Evolutionary conservation across 495 filamentous ascomycete genomes (phyloP).

Genomic region (Penicillium argentinense): DNA sequence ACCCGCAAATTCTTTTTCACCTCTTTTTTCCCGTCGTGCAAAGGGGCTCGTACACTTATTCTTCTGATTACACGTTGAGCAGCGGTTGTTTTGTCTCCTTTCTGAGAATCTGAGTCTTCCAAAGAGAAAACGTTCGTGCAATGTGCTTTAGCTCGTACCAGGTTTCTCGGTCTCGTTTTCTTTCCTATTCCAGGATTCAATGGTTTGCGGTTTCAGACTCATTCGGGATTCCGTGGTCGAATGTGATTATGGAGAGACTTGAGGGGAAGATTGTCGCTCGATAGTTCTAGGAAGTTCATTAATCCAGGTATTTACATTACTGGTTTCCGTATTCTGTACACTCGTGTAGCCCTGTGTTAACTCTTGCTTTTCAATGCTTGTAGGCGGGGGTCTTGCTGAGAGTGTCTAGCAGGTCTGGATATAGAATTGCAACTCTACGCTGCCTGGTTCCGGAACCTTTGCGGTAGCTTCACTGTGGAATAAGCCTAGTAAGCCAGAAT

Average conservation of each 20-base stretch:
- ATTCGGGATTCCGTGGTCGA: not conserved
- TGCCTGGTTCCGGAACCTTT: no score
- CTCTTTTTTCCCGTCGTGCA: conserved; percentile 17
- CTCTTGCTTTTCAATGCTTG: no score
- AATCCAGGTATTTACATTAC: conserved; percentile 24
- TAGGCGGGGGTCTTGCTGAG: no score
- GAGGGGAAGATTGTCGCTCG: conserved; percentile 19
- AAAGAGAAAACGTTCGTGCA: conserved; percentile 14
- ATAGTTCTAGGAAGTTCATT: conserved; percentile 23
- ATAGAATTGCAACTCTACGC: no score
- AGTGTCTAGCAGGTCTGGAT: no score
- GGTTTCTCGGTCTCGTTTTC: conserved; percentile 8
- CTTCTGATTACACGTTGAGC: conserved; percentile 23
- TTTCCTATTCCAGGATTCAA: not conserved
- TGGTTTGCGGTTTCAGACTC: conserved; percentile 1
- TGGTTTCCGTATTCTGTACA: not conserved
- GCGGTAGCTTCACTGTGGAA: conserved; percentile 13
- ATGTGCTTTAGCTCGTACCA: conserved; percentile 17
- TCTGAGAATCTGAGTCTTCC: conserved; percentile 19
- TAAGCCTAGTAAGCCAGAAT: conserved; percentile 13
- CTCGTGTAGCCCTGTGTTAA: no score
- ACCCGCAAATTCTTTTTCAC: conserved; percentile 2
- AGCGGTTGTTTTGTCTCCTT: conserved; percentile 25
- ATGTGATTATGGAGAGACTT: conserved; percentile 4
- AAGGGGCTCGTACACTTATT: conserved; percentile 26